A percentile compares a stretch with the other conserved stretches of the same genome.
These are phyloP conservation scores for Epicoccum sorghinum DNA, from an alignment of 2,329 filamentous ascomycete species.

Conservation along the genomic window DNA sequence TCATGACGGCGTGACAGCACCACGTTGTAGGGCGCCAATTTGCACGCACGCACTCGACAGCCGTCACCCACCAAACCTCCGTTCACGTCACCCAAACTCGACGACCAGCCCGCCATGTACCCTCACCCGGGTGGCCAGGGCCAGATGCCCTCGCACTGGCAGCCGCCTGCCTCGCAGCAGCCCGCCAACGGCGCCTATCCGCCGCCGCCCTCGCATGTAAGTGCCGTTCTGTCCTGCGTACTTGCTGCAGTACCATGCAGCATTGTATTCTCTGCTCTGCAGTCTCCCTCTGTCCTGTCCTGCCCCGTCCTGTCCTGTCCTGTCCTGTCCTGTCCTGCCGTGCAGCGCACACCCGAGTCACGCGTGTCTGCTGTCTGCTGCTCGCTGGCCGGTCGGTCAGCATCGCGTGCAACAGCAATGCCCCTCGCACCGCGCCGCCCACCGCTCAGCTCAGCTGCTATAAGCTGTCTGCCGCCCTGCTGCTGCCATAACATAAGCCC, in stretches of 20 bases:
- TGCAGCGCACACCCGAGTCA: neutral
- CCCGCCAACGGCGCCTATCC: slow-evolving; percentile 46
- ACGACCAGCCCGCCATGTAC: slow-evolving; percentile 33
- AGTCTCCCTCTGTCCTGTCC: neutral
- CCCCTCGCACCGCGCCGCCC: neutral
- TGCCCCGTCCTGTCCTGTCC: neutral
- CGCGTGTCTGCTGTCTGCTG: neutral
- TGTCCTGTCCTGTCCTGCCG: neutral
- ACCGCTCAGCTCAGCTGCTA: slow-evolving; percentile 1
- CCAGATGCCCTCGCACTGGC: slow-evolving; percentile 48
- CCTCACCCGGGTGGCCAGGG: slow-evolving; percentile 46
- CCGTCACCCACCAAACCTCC: neutral
- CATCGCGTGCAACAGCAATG: slow-evolving; percentile 2
- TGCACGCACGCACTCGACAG: slow-evolving; percentile 2
- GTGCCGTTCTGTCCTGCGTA: slow-evolving; percentile 15
- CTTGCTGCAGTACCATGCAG: neutral
- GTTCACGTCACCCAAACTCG: neutral
- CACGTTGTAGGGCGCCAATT: slow-evolving; percentile 28
- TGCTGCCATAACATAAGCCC: too few relatives aligned
- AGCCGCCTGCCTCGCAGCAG: slow-evolving; percentile 42
- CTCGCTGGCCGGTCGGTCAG: neutral
- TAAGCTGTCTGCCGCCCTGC: slow-evolving; percentile 1
- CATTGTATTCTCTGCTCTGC: neutral
- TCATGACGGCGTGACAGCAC: slow-evolving; percentile 37
- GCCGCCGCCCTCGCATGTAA: slow-evolving; percentile 44